Base-by-base conservation (phyloP, 2,329 filamentous ascomycete species). In the Paramyrothecium sp. region DNA sequence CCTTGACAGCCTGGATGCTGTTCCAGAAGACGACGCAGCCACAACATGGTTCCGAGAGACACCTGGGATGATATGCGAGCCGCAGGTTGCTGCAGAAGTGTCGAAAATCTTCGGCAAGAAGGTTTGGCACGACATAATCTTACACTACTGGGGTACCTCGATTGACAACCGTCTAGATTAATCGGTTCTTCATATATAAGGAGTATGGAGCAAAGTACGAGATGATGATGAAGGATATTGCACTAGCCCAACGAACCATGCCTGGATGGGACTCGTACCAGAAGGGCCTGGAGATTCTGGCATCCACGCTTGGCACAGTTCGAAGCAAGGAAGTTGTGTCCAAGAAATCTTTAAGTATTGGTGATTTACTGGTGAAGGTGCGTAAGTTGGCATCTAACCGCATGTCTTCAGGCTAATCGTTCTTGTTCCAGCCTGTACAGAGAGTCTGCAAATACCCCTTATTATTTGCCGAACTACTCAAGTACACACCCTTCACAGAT, bases 191-290 rank as follows among this genome's bases (percentile, higher is more conserved):
- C 68, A 81, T 89, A 53, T 99, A 99, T 69, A 90, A 96, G 74
- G 91, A 96, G 65, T 99, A 97, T 70, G 90, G 91, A 38, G 89
- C 90, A 54, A 94, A 94, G 69, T 96, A 95, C 72, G 91, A 96
- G 63, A 81, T 92, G 63, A 90, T 97, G 79, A 86, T 89, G 51
- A 87, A 89, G 61, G 91, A 96, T 61, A 77, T 96, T 38, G 85
- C 87, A 34, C 81, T 87, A 23, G 81, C 89, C 17, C 86, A 90
- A 60, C 83, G 87, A 58, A 84, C 82, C 7, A 83, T 91, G 63
- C 86, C 86, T 22, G 82, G 89, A 53, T 96, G 91, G 91, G 83
- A 88, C 49, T 82, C 85, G 5, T 94, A 92, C 68, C 92, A 97
- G 67, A 89, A 86, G 67, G 95, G 94, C 0, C 84, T 97, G 2